Conservation (phyloP, 2,329 filamentous ascomycete genomes). For the Emergomyces africanus region DNA sequence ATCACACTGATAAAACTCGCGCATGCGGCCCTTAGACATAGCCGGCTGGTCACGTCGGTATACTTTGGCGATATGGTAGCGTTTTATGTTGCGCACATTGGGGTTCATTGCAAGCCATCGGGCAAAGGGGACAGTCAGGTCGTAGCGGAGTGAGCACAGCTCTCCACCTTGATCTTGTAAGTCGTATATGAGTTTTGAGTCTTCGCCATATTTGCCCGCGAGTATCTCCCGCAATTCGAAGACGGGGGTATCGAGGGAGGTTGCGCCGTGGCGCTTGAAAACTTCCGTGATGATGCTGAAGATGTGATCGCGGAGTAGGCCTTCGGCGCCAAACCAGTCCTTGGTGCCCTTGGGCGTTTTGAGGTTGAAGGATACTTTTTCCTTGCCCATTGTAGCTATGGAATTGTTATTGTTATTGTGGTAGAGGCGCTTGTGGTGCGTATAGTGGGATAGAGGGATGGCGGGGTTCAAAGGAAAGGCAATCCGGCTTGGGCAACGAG, state of each 20-base stretch:
- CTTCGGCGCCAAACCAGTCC: slow-evolving; percentile 69
- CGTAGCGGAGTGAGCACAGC: slow-evolving; percentile 71
- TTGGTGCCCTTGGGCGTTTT: slow-evolving; percentile 88
- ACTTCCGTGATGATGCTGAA: slow-evolving; percentile 62
- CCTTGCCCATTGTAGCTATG: slow-evolving; percentile 16
- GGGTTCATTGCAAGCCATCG: slow-evolving; percentile 89
- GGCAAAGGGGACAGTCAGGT: slow-evolving; percentile 80
- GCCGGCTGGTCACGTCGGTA: slow-evolving; percentile 71
- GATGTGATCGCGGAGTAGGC: slow-evolving; percentile 69
- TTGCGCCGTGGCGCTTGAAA: slow-evolving; percentile 72
- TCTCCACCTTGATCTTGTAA: slow-evolving; percentile 80
- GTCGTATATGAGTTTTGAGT: slow-evolving; percentile 86
- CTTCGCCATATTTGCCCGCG: slow-evolving; percentile 82
- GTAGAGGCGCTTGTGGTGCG: not conserved
- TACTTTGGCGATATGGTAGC: slow-evolving; percentile 92
- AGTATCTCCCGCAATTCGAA: slow-evolving; percentile 83
- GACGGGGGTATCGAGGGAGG: slow-evolving; percentile 67
- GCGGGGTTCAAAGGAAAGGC: slow-evolving; percentile 3
- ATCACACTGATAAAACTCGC: slow-evolving; percentile 96
- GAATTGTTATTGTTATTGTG: slow-evolving; percentile 2
- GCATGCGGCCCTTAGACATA: slow-evolving; percentile 78
- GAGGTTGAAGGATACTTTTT: slow-evolving; percentile 47
- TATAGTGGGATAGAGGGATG: not conserved
- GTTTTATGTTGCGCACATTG: slow-evolving; percentile 69
- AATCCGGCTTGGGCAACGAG: slow-evolving; percentile 14